Base-by-base conservation (phyloP, 2,329 filamentous ascomycete genomes). In the Epichloe typhina region DNA sequence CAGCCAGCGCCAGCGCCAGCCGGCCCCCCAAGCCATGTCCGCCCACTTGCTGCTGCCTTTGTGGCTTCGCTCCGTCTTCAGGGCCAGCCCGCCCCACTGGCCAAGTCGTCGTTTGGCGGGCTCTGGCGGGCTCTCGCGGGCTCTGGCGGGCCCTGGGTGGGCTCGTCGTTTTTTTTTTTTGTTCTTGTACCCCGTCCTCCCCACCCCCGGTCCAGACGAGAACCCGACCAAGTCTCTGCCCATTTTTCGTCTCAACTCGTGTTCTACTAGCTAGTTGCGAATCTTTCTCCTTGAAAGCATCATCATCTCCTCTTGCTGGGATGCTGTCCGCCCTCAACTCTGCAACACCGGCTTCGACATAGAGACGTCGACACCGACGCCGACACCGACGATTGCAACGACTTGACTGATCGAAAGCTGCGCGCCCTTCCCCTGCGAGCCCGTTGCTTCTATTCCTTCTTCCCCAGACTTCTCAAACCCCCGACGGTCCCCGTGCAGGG, bases 401-500 rank as follows among this genome's bases (percentile, higher is more conserved):
- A 17, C 31, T 42, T 23, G 47, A 17, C 48, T 35, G 31, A 15
- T 15, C 17, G 36, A 15, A 17, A 38, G 19, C 44, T 33, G 48
- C 17, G 37, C 42, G 13, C 26, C 15, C 19, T 40, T 40, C 36
- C 15, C 15, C 37, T 39, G 26, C 43, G 6, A 15, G 17, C 13
- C 49, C 50, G 35, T 33, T 41, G 51, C 47, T 52, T 40, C 43
- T 44, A 44, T 44, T 50, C 19, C 47, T 36, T 15, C 47, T 49
- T 47, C 54, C 54, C 54, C 54, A 47, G 54, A 55, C 50, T 54
- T 51, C 37, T 17, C 21, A 33, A 42, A 33, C 38, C 47, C 36
- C 36, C 39, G 40, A 49, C 48, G 19, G 33, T 54, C 61, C 62
- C 62, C 63, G 61, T 63, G 59, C 60, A 59, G 59, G 62, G 57